These are phyloP conservation scores for Candida coquimbonensis DNA, from an alignment of 805 yeast species.

Conservation along the genomic window DNA sequence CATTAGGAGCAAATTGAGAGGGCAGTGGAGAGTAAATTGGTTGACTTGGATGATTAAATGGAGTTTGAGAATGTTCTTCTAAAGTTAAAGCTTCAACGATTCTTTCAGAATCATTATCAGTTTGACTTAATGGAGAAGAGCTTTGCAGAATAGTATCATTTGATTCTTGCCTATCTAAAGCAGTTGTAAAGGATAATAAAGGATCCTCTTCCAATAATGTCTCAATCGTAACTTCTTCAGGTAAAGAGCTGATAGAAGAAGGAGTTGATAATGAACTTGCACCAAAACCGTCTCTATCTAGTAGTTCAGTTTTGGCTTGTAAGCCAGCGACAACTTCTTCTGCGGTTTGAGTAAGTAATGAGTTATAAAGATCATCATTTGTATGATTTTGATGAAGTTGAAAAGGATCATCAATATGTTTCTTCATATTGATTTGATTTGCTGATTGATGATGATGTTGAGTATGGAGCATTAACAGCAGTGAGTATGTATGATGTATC, in stretches of 20 bases:
- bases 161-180: slow-evolving; percentile 22
- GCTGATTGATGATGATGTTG: too few species aligned
- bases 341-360: slow-evolving; percentile 11
- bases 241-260: background rate
- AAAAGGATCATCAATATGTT: too few species aligned
- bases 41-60: background rate
- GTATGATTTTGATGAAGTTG: background rate
- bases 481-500: too few species aligned
- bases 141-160: slow-evolving; percentile 22
- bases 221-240: slow-evolving; percentile 18
- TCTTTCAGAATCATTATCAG: slow-evolving; percentile 3
- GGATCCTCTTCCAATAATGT: slow-evolving; percentile 23
- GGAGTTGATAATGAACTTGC: background rate
- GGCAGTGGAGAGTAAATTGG: background rate
- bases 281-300: slow-evolving; percentile 6
- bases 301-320: slow-evolving; percentile 10
- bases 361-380: slow-evolving; percentile 11
- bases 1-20: background rate
- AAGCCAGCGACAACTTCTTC: slow-evolving; percentile 18
- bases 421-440: background rate
- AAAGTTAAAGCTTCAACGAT: slow-evolving; percentile 5
- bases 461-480: too few species aligned
- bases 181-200: slow-evolving; percentile 18
- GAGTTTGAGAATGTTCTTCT: slow-evolving; percentile 2
- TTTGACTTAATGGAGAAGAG: slow-evolving; percentile 14